Conservation (phyloP, 306 rosid genomes). For the Rubus idaeus region DNA sequence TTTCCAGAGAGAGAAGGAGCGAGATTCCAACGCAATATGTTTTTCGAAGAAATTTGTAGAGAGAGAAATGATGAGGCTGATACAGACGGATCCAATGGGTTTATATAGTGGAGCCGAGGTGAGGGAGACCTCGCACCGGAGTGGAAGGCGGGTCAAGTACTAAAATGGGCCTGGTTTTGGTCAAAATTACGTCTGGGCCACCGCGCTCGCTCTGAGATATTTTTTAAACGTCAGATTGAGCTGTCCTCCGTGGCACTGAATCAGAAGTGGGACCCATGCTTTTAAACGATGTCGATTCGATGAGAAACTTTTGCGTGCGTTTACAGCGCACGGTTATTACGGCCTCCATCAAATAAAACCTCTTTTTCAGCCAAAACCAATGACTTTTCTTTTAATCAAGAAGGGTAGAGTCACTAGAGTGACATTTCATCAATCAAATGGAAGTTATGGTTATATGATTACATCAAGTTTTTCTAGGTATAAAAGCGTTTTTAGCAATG, state of each 20-base stretch:
- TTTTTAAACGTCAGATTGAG: constrained; percentile 15
- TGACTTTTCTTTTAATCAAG: background rate
- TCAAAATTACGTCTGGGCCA: background rate
- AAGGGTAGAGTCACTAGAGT: background rate
- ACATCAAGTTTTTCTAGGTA: background rate
- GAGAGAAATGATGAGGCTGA: constrained; percentile 1
- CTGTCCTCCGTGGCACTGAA: constrained; percentile 57
- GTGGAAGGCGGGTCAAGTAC: background rate
- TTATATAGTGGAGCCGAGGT: constrained; percentile 31
- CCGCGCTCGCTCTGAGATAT: background rate
- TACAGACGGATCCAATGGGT: constrained; percentile 4
- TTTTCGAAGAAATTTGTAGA: background rate
- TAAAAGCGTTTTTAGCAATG: too few species aligned
- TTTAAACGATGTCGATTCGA: background rate
- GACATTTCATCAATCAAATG: background rate
- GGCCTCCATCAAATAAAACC: background rate
- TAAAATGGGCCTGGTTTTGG: background rate
- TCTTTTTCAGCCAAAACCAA: background rate
- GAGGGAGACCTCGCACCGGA: constrained; percentile 28
- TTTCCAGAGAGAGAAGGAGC: background rate
- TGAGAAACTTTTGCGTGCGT: background rate
- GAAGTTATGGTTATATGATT: background rate
- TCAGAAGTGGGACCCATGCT: constrained; percentile 44
- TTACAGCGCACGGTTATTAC: background rate
- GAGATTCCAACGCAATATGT: constrained; percentile 16